A percentile compares a stretch with the other conserved stretches of the same genome.
Evolutionary conservation across 2,329 filamentous ascomycete species (phyloP).

Genomic region (Ascochyta clinopodiicola): DNA sequence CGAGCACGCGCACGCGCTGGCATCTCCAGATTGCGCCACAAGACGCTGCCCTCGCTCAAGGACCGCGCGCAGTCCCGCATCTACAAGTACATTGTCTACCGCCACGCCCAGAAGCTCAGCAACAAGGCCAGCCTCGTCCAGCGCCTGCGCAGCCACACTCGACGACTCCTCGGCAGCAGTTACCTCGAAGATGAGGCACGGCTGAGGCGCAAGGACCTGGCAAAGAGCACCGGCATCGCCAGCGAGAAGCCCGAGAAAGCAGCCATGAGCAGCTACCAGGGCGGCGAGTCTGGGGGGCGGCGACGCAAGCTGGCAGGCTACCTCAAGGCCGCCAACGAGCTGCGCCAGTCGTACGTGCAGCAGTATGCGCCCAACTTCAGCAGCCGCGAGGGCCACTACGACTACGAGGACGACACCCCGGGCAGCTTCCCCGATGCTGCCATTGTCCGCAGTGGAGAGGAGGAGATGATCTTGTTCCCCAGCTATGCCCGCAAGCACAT

Average conservation of each 20-base stretch:
- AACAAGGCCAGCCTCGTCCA: conserved; percentile 38
- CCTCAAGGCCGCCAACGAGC: conserved; percentile 73
- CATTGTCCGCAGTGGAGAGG: conserved; percentile 79
- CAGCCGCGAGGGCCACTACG: conserved; percentile 53
- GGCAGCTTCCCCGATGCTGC: conserved; percentile 84
- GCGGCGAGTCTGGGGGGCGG: conserved; percentile 70
- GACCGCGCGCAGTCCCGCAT: conserved; percentile 76
- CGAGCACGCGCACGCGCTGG: conserved; percentile 68
- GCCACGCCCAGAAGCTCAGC: conserved; percentile 55
- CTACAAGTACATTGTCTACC: conserved; percentile 74
- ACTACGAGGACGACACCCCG: conserved; percentile 62
- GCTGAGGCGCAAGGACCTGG: conserved; percentile 42
- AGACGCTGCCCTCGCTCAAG: conserved; percentile 74
- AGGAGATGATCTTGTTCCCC: conserved; percentile 94
- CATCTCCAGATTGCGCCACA: conserved; percentile 74
- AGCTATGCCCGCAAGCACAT: conserved; percentile 84
- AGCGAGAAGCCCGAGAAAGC: conserved; percentile 30
- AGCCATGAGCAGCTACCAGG: conserved; percentile 42
- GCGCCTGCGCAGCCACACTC: conserved; percentile 42
- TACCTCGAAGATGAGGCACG: conserved; percentile 45
- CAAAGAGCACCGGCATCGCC: conserved; percentile 25
- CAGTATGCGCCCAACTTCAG: conserved; percentile 59
- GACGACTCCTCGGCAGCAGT: conserved; percentile 34
- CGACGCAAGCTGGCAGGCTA: conserved; percentile 79
- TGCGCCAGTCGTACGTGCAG: conserved; percentile 70